Conservation (phyloP, 176 grass and related monocot species). For the Stipa capillata region DNA sequence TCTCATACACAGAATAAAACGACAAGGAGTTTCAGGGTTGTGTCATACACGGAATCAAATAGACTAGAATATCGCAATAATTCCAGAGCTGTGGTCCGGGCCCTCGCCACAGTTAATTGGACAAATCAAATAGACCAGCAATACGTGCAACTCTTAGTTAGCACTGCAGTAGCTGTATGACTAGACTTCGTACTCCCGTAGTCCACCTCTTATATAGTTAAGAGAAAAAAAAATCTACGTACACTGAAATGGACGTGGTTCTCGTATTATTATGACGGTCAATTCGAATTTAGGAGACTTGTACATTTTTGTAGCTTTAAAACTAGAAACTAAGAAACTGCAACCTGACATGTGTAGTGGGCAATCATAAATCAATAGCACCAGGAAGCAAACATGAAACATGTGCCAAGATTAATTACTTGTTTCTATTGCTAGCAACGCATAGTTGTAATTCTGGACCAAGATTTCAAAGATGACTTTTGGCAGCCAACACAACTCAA, state of each 20-base stretch:
- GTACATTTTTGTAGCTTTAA: neutral
- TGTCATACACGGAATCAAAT: neutral
- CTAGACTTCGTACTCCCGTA: neutral
- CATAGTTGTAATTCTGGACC: neutral
- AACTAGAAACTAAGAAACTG: neutral
- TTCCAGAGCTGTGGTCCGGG: neutral
- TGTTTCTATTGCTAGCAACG: neutral
- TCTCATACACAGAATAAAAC: neutral
- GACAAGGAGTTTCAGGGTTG: too few species aligned
- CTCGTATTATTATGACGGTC: neutral
- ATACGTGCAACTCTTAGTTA: neutral
- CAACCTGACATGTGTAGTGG: neutral
- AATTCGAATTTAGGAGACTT: neutral
- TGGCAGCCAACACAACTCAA: neutral
- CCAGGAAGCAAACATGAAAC: neutral
- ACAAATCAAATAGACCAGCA: neutral
- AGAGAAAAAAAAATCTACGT: neutral
- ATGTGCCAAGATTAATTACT: neutral
- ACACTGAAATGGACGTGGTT: neutral
- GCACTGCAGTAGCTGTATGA: neutral
- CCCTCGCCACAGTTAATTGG: neutral
- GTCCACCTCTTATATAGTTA: neutral
- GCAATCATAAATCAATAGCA: neutral
- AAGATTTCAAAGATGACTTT: neutral
- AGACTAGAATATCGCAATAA: neutral